Evolutionary conservation across 2,329 filamentous ascomycete species (phyloP), one percentile per base, ranked within the genome.

Genomic region (Venturia pyrina): DNA sequence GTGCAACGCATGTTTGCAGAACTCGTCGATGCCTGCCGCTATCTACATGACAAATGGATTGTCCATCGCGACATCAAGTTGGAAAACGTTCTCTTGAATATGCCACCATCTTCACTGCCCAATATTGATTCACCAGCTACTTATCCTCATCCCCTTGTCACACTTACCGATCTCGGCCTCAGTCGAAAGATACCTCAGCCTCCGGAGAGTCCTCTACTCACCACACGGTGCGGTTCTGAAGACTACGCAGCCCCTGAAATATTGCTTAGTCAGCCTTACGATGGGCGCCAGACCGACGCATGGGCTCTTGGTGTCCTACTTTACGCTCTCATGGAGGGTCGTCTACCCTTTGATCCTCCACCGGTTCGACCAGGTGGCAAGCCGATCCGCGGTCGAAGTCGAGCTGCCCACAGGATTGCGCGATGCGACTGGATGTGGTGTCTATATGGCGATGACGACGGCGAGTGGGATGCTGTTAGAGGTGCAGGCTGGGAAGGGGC

Each of bases 61-160:
- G 93, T 98, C 65, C 95, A 99, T 75, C 87, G 95, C 67, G 95
- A 99, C 76, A 96, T 99, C 77, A 99, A 99, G 79, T 87, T 99
- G 67, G 95, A 99, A 81, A 99, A 98, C 75, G 91, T 97, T 53
- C 87, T 99, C 40, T 89, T 98, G 72, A 98, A 96, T 73, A 82
- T 96, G 61, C 85, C 89, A 0, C 80, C 85, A 5, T 74, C 84
- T 37, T 85, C 90, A 72, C 84, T 96, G 50, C 79, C 86, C n/a
- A 85, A 71, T 68, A 80, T 71, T 6, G 79, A 83, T 43, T 84
- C 93, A 72, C 96, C 91, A 82, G 80, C 83, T 59, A 86, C 82
- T 0, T 91, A 96, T 71, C 89, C 91, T 11, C 85, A 91, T 72
- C 89, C 93, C 1, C 84, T 98, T 64, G 85, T 93, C 66, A 97